Base-by-base conservation (phyloP, 352 stramenopile species). In the Globisporangium cederbergense region DNA sequence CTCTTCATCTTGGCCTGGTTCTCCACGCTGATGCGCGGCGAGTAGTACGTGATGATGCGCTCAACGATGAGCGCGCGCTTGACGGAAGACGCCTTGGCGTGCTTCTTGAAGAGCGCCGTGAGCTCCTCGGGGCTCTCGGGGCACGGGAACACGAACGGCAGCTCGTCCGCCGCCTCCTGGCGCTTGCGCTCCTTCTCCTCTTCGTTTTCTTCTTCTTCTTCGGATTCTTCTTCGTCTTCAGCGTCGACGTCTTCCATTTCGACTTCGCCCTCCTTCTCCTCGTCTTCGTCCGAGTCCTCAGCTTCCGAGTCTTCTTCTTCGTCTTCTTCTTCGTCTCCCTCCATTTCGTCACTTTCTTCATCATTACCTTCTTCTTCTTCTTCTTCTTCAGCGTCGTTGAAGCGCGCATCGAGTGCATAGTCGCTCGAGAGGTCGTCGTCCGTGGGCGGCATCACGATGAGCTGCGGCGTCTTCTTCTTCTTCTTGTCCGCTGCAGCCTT, bases 1-100 rank as follows among this genome's bases (percentile, higher is more conserved):
- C 96, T 98, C 79, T 98, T 96, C 90, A 99, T 98, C 47, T 90
- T 93, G 65, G 91, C 79, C 66, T 96, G 90, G 76, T 99, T 99
- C 32, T 93, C 89, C 53, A 93, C 90, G 65, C 96, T 96, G 36
- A 99, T 68, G 51, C 91, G 83, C n/a, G 97, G 86, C 30, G 92
- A 98, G 78, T 98, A 98, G 57, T 91, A 96, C 51, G 81, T 88
- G 49, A 98, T 77, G 52, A 99, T 92, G 38, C 96, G 91, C 67
- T 97, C 76, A 34, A 99, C 74, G 54, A 99, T 97, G 16, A 92
- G 77, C 14, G 78, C 86, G 34, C 87, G 91, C 20, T 81, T 79
- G 56, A 81, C 72, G 1, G 78, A 53, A 22, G 88, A 91, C n/a
- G 78, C 89, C 18, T 79, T 82, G 6, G 91, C 93, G 74, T 98